These are phyloP conservation scores for Trichoderma afroharzianum DNA, from an alignment of 2,329 filamentous ascomycete species.

Conservation along the genomic window DNA sequence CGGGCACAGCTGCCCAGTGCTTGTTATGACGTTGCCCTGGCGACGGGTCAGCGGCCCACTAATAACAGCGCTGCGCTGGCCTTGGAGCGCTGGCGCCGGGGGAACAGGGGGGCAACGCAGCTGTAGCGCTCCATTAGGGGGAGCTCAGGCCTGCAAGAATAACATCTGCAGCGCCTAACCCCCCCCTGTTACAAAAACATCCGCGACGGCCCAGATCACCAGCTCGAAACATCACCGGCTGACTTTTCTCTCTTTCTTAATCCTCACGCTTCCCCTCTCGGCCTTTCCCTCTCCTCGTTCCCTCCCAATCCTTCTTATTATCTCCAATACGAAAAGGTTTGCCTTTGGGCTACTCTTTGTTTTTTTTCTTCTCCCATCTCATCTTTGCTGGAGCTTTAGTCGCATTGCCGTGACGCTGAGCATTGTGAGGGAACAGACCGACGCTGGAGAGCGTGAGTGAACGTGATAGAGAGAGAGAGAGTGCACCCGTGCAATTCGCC, in stretches of 20 bases:
- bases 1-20: not conserved
- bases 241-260: not conserved
- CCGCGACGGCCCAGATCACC: slow-evolving; percentile 24
- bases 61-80: slow-evolving; percentile 19
- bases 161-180: slow-evolving; percentile 21
- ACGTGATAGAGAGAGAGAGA: not conserved
- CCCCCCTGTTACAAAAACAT: slow-evolving; percentile 31
- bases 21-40: slow-evolving; percentile 24
- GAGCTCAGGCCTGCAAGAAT: slow-evolving; percentile 20
- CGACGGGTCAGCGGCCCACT: slow-evolving; percentile 21
- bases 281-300: not conserved
- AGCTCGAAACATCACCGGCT: not conserved
- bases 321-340: not conserved
- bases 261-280: not conserved
- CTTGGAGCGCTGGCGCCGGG: slow-evolving; percentile 11
- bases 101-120: slow-evolving; percentile 14
- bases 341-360: not conserved
- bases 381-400: not conserved
- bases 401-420: not conserved
- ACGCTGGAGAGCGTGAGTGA: not conserved
- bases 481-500: not conserved
- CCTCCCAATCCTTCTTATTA: not conserved
- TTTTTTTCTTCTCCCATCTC: not conserved
- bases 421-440: not conserved
- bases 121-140: not conserved